Percentiles rank a stretch among this genome's conserved stretches.
phyloP scores from a whole-genome alignment of 306 rosid species.

The Arachis hypogaea region DNA sequence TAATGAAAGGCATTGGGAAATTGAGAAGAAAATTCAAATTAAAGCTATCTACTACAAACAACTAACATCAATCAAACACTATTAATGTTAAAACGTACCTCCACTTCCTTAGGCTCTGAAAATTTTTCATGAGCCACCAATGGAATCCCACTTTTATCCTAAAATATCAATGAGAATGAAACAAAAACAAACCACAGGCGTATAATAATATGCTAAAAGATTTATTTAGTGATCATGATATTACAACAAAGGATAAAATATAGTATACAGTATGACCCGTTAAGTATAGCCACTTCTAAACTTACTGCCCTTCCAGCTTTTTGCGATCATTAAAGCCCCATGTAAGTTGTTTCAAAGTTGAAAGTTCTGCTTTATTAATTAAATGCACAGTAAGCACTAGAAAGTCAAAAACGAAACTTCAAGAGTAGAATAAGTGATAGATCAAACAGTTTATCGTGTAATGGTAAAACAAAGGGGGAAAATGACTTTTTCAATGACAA shows the following conservation, averaged over 20 bases:
- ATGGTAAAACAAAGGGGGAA: not conserved
- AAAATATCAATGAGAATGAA: constrained; percentile 29
- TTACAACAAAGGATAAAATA: not conserved
- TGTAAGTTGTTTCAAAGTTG: not conserved
- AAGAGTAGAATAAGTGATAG: not conserved
- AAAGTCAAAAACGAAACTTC: constrained; percentile 11
- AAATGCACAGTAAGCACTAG: not conserved
- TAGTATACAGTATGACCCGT: not conserved
- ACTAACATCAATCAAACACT: not conserved
- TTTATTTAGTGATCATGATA: not conserved
- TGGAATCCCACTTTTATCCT: constrained; percentile 85
- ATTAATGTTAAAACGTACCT: constrained; percentile 51
- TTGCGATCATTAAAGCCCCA: not conserved
- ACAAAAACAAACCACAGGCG: not conserved
- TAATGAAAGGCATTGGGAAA: too few relatives aligned
- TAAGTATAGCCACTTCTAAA: constrained; percentile 18
- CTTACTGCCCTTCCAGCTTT: constrained; percentile 1
- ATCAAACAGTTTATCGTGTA: not conserved
- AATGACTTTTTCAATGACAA: not conserved
- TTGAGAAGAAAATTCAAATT: too few relatives aligned
- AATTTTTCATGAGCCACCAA: constrained; percentile 86
- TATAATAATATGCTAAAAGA: constrained; percentile 1
- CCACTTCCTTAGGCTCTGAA: constrained; percentile 91
- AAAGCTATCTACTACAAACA: too few relatives aligned
- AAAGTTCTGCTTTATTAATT: not conserved